Percentiles rank a stretch among this genome's conserved stretches.
Evolutionary conservation across 257 asterid genomes (phyloP).

Genomic region (Anisodus tanguticus): DNA sequence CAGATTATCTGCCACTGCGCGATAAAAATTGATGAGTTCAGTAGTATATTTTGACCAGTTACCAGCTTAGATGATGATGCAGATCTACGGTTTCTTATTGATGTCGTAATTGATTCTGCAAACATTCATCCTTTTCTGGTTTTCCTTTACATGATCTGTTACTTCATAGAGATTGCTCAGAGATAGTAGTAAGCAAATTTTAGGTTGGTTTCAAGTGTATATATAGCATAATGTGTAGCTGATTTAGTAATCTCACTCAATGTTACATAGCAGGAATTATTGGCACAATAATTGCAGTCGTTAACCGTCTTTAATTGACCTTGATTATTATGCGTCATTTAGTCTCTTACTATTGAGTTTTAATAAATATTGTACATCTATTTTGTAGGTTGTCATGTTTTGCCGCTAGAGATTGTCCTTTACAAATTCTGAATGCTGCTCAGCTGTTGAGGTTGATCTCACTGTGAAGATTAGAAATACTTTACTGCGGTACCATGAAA

Average conservation of each 20-base stretch:
- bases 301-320: not conserved
- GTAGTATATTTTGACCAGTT: not conserved
- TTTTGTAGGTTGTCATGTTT: constrained; percentile 12
- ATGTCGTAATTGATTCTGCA: not conserved
- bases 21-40: not conserved
- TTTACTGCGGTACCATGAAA: not conserved
- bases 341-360: not conserved
- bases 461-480: not conserved
- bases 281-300: not conserved
- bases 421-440: constrained; percentile 3
- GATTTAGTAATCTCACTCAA: not conserved
- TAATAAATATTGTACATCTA: not conserved
- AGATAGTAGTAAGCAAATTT: not conserved
- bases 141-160: not conserved
- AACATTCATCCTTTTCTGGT: not conserved
- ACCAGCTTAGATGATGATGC: not conserved
- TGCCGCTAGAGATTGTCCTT: not conserved
- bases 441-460: not conserved
- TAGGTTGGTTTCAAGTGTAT: not conserved
- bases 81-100: not conserved
- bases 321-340: not conserved
- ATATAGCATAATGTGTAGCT: not conserved
- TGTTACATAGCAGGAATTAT: not conserved
- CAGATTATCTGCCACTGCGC: not conserved
- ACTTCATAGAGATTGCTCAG: not conserved